Base-by-base conservation (phyloP, 768 basidiomycete species). In the Kwoniella sp. region DNA sequence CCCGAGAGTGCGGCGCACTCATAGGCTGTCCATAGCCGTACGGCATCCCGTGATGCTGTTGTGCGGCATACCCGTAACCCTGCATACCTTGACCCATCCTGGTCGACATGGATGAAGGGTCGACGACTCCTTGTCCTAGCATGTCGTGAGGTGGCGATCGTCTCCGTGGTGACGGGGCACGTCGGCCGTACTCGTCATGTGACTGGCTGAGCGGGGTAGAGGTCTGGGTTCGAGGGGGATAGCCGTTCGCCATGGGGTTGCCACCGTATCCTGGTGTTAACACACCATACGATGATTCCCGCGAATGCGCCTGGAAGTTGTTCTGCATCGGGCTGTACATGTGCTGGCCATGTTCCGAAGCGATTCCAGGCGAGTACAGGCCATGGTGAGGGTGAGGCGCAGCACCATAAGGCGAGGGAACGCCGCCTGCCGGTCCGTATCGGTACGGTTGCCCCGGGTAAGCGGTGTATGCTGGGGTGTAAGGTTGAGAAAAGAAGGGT, bases 141-240 rank as follows among this genome's bases (percentile, higher is more conserved):
- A 63, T 53, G 28, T 64, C 63, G 28, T 62, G 60, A 7, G 62
- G 60, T 31, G 64, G 48, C 28, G 57, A 44, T 39, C 52, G 42
- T 46, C 55, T 22, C 36, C 57, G 53, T 15, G 49, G 47, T 4
- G 54, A 56, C 9, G 57, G 45, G 19, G 56, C 46, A 33, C 41
- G 25, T 46, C 53, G 47, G 14, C 50, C 46, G n/a, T 51, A 52
- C 11, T 56, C 59, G 26, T 65, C 65, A 27, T 67, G 65, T 8
- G 41, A 40, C 46, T 67, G 65, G 39, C 57, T 60, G 19, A 67
- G 53, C n/a, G 66, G 66, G 3, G 66, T 67, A 19, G 62, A 60
- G 22, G 58, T 65, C 36, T 68, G 60, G 2, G 63, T 65, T 32
- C 67, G 52, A 31, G 61, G 61, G 6, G 67, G 67, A 43, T 65